phyloP scores from a whole-genome alignment of 148 eudicot genomes.

The Oxyria digyna region DNA sequence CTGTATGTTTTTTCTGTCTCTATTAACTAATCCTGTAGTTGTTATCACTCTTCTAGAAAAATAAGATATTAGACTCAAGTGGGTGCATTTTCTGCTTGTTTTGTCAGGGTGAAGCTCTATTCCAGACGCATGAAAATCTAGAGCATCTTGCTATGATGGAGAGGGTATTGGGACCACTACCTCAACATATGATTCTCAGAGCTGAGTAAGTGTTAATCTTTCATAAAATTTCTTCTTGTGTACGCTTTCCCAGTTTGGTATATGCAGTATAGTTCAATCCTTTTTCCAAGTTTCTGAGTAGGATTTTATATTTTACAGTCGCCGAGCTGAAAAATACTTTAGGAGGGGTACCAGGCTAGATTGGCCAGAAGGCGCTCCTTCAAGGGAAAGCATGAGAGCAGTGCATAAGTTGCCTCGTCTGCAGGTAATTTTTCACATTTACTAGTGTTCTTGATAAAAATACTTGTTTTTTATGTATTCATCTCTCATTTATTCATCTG shows the following conservation, averaged over 20 bases:
- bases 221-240: background rate
- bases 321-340: constrained; percentile 63
- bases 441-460: background rate
- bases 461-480: background rate
- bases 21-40: background rate
- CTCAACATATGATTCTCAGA: constrained; percentile 47
- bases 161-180: constrained; percentile 67
- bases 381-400: constrained; percentile 75
- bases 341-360: constrained; percentile 48
- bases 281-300: background rate
- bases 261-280: background rate
- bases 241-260: too few species aligned
- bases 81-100: background rate
- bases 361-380: constrained; percentile 85
- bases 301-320: constrained; percentile 25
- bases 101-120: constrained; percentile 61
- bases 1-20: constrained; percentile 25
- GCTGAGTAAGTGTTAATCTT: constrained; percentile 41
- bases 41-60: background rate
- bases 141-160: constrained; percentile 41
- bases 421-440: constrained; percentile 1
- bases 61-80: background rate
- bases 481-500: background rate
- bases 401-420: constrained; percentile 19
- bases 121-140: constrained; percentile 81